Percentiles rank a stretch among this genome's conserved stretches.
Conservation (phyloP, 176 grass and related monocot genomes). For the Oryza brachyantha region DNA sequence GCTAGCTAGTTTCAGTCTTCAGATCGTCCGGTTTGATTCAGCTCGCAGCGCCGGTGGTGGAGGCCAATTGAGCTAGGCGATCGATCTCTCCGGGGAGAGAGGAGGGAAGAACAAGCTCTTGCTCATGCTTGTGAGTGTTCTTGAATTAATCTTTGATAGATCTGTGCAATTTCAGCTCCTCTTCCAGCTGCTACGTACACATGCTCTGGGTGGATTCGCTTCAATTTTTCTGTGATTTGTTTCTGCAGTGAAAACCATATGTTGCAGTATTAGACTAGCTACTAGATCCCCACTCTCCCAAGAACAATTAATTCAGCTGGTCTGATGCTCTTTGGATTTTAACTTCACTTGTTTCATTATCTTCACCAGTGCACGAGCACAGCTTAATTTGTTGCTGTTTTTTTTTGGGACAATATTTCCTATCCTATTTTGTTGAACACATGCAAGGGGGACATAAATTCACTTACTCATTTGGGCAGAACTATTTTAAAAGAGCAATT, state of each 20-base stretch:
- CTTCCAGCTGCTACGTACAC: background rate
- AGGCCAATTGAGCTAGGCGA: background rate
- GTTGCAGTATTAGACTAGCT: no score
- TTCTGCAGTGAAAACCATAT: background rate
- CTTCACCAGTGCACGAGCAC: background rate
- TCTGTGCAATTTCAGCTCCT: background rate
- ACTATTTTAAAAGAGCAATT: background rate
- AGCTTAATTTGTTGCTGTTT: background rate
- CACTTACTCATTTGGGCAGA: background rate
- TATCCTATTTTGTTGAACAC: background rate
- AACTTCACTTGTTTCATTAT: background rate
- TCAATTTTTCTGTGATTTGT: background rate
- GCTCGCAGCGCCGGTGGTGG: background rate
- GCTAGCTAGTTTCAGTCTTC: no score
- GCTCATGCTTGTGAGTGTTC: slow-evolving; percentile 40
- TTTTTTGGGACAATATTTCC: background rate
- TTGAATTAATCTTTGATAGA: slow-evolving; percentile 12
- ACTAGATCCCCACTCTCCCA: background rate
- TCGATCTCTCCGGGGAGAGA: background rate
- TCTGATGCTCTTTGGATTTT: background rate
- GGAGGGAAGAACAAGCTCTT: background rate
- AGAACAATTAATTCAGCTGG: background rate
- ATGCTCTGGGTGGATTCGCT: background rate
- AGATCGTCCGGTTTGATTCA: background rate
- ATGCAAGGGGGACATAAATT: background rate